A percentile compares a stretch with the other conserved stretches of the same genome.
Conservation (phyloP, 1,139 yeast genomes). For the Kodamaea fungicola region DNA sequence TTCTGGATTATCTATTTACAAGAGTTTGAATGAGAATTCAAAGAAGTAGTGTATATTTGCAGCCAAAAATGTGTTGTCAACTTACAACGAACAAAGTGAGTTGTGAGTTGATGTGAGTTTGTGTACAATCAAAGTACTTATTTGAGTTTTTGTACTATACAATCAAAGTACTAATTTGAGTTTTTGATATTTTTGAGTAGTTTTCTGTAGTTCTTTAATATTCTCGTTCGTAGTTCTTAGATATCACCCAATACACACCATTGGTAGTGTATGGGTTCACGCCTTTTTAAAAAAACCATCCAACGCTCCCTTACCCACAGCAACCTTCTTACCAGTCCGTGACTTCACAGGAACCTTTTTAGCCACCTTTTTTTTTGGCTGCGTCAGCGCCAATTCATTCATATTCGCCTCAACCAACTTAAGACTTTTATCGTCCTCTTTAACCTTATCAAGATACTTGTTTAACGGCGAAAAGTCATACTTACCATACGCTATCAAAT, state of each 20-base stretch:
- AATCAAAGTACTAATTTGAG: too few species aligned
- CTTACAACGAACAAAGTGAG: too few species aligned
- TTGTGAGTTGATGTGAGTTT: too few species aligned
- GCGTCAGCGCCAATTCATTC: constrained; percentile 18
- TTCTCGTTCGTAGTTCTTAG: too few species aligned
- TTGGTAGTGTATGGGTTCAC: too few species aligned
- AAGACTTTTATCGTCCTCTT: constrained; percentile 23
- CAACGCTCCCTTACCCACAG: constrained; percentile 57
- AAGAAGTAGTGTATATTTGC: constrained; percentile 2
- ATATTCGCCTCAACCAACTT: constrained; percentile 36
- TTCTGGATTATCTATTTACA: constrained; percentile 70
- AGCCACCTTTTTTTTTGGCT: constrained; percentile 14
- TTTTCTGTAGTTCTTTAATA: too few species aligned
- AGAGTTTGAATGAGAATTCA: constrained; percentile 38
- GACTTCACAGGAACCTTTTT: constrained; percentile 19
- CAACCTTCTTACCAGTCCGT: constrained; percentile 31
- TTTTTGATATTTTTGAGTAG: too few species aligned
- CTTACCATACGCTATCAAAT: constrained; percentile 10
- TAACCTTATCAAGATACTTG: constrained; percentile 26
- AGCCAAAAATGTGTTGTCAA: constrained; percentile 1
- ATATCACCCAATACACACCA: too few species aligned
- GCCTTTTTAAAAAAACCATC: constrained; percentile 56
- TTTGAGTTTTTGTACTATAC: too few species aligned
- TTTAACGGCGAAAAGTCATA: constrained; percentile 30
- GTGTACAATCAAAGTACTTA: too few species aligned